A percentile compares a stretch with the other conserved stretches of the same genome.
Evolutionary conservation across 371 early-diverging fungal species (phyloP).

Genomic region (Rhizomucor pusillus): DNA sequence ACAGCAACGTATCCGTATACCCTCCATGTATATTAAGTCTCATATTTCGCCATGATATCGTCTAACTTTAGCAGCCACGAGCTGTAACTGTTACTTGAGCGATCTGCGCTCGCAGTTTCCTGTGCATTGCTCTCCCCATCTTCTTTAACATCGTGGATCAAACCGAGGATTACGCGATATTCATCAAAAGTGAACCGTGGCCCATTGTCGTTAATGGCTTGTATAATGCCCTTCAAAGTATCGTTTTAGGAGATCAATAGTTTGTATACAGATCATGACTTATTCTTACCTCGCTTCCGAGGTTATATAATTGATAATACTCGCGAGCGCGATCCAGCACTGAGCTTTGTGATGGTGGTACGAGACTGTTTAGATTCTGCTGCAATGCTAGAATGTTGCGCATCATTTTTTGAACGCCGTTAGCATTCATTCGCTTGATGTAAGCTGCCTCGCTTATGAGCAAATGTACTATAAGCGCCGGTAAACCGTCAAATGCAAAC

Average conservation of each 20-base stretch:
- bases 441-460: constrained; percentile 70
- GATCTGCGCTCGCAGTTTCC: constrained; percentile 10
- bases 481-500: constrained; percentile 85
- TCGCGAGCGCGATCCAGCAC: constrained; percentile 65
- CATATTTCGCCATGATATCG: constrained; percentile 45
- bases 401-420: constrained; percentile 78
- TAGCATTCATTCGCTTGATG: constrained; percentile 68
- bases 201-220: constrained; percentile 40
- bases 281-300: constrained; percentile 54
- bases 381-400: constrained; percentile 84
- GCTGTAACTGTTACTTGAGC: constrained; percentile 26
- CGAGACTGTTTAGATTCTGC: constrained; percentile 84
- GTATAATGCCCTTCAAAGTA: constrained; percentile 27
- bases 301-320: constrained; percentile 72
- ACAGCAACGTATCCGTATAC: background rate
- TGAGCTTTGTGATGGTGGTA: constrained; percentile 60
- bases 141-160: constrained; percentile 39
- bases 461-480: constrained; percentile 69
- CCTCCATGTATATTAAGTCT: constrained; percentile 17
- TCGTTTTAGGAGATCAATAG: background rate
- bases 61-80: constrained; percentile 47
- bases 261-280: background rate
- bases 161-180: constrained; percentile 40
- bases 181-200: constrained; percentile 50
- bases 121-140: constrained; percentile 12